Evolutionary conservation across 805 yeast genomes (phyloP).

Genomic region (Lachancea kluyveri): DNA sequence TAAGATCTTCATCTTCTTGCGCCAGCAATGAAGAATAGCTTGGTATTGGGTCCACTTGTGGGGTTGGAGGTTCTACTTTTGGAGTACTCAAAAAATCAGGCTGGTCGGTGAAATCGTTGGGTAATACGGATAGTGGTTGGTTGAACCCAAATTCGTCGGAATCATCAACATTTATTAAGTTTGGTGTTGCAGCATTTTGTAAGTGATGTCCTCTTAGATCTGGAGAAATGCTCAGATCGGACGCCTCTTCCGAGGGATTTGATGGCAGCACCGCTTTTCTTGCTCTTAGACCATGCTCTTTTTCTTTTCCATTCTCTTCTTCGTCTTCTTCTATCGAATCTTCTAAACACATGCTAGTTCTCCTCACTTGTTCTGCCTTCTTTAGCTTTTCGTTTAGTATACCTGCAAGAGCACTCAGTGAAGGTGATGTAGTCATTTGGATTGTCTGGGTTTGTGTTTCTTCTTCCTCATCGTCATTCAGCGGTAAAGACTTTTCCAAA

Average conservation of each 20-base stretch:
- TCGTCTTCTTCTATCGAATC: constrained; percentile 20
- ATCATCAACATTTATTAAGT: constrained; percentile 33
- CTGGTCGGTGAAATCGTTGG: constrained; percentile 12
- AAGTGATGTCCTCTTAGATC: too few species aligned
- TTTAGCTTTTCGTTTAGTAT: constrained; percentile 34
- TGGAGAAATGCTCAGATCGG: too few species aligned
- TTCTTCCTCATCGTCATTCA: constrained; percentile 2
- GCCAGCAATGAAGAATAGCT: neutral
- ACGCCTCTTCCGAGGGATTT: too few species aligned
- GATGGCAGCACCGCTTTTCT: neutral
- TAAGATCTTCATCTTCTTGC: too few species aligned
- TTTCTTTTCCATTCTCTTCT: constrained; percentile 11
- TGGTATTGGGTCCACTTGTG: constrained; percentile 6
- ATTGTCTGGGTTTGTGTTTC: constrained; percentile 11
- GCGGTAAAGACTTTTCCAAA: too few species aligned
- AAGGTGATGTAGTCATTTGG: constrained; percentile 38
- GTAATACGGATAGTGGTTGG: constrained; percentile 1
- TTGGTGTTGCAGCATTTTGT: constrained; percentile 25
- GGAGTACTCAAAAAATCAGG: constrained; percentile 29
- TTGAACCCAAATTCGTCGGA: constrained; percentile 12
- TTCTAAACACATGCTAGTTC: constrained; percentile 12
- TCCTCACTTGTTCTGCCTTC: constrained; percentile 23
- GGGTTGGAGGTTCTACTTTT: constrained; percentile 25
- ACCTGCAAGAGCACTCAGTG: constrained; percentile 37
- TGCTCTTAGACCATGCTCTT: neutral